Conservation (phyloP, 2,329 filamentous ascomycete species). For the Bipolaris sorokiniana region DNA sequence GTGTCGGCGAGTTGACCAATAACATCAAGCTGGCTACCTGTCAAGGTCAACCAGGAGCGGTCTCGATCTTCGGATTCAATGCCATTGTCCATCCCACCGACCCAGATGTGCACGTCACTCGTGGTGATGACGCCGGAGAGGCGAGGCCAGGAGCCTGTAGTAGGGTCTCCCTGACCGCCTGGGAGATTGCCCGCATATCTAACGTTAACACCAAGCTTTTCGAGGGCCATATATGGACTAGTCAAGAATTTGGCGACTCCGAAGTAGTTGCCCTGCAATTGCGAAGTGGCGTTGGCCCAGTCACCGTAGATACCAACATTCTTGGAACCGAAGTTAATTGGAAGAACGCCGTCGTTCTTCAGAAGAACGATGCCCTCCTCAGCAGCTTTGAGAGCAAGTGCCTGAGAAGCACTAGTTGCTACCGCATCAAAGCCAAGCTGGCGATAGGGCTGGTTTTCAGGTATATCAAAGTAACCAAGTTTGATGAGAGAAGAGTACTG, state of each 20-base stretch:
- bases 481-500: constrained; percentile 63
- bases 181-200: constrained; percentile 35
- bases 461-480: constrained; percentile 56
- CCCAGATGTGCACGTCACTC: constrained; percentile 61
- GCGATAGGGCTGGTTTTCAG: constrained; percentile 32
- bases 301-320: constrained; percentile 64
- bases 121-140: constrained; percentile 30
- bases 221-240: constrained; percentile 60
- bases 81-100: constrained; percentile 62
- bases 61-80: constrained; percentile 62
- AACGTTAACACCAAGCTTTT: constrained; percentile 52
- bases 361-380: constrained; percentile 58
- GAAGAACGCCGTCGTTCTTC: constrained; percentile 59
- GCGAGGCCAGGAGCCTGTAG: constrained; percentile 30
- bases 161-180: constrained; percentile 38
- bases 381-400: constrained; percentile 62
- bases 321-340: constrained; percentile 49
- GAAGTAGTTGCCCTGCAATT: constrained; percentile 66
- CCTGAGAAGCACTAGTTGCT: constrained; percentile 59
- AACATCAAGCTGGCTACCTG: constrained; percentile 58
- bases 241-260: constrained; percentile 63
- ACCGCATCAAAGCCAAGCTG: constrained; percentile 50
- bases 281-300: constrained; percentile 61
- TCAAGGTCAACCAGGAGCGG: constrained; percentile 60
- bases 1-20: constrained; percentile 56